Base-by-base conservation (phyloP, 2,329 filamentous ascomycete species). In the Xylaria digitata region DNA sequence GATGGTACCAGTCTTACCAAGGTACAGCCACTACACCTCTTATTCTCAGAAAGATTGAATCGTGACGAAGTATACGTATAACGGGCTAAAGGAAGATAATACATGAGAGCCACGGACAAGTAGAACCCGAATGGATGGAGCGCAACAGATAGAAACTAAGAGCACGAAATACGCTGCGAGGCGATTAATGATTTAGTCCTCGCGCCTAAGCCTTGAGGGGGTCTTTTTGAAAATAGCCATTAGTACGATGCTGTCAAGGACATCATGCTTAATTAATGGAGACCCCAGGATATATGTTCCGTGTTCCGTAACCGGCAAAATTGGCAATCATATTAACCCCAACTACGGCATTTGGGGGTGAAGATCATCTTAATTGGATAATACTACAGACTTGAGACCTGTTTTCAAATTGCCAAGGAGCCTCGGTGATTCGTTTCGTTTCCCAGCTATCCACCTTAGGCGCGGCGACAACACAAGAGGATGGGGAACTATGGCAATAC, bases 251-350 rank as follows among this genome's bases (percentile, higher is more conserved):
- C 23, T 50, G 34, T 8, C 11, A 55, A 34, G 37, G 42, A 48
- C 6, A 23, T 49, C 42, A 37, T 34, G 55, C 26, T 52, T 32
- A 50, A 42, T 34, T 21, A 50, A 65, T 32, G 55, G 55, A 26
- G 43, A 9, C 49, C 30, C 57, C 11, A 56, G 34, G 50, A 19
- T 50, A 6, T 26, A 61, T 56, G 46, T 49, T 54, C 66, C 66
- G 63, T 40, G 21, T 59, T 40, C 62, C 62, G 54, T 54, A 48
- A 52, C 66, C 57, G 66, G 66, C 49, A 68, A 68, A 68, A 68
- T 68, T 54, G 40, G 37, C 54, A 65, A 32, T 54, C 58, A 65
- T 62, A 59, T 65, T 65, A 65, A 65, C 48, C 46, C 50, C 56
- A 64, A 57, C 55, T 67, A 55, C 65, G 55, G 49, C 53, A 62